These are phyloP conservation scores for Oryza glaberrima DNA, from an alignment of 176 grass and related monocot genomes.

Conservation along the genomic window DNA sequence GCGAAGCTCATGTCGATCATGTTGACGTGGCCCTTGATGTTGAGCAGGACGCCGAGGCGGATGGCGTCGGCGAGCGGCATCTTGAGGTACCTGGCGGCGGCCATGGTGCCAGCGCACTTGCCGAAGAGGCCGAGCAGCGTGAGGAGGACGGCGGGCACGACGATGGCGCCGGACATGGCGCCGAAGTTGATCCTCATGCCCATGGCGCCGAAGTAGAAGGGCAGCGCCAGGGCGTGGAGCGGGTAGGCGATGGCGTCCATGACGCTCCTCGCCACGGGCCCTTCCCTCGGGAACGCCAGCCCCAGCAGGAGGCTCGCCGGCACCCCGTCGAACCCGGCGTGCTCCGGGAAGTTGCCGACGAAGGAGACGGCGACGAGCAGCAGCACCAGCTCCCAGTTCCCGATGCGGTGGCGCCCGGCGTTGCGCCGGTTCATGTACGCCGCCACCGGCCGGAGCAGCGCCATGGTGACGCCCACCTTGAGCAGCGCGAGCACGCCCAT, in stretches of 20 bases:
- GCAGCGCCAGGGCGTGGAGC: conserved; percentile 44
- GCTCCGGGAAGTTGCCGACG: conserved; percentile 26
- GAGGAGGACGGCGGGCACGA: conserved; percentile 48
- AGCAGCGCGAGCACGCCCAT: conserved; percentile 33
- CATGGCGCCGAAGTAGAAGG: conserved; percentile 57
- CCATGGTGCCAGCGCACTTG: conserved; percentile 45
- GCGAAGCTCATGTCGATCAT: conserved; percentile 58
- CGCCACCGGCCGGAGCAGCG: conserved; percentile 36
- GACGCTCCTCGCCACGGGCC: conserved; percentile 51
- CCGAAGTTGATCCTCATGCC: conserved; percentile 54
- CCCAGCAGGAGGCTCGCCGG: conserved; percentile 46
- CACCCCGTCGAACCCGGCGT: conserved; percentile 43
- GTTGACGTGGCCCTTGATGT: conserved; percentile 57
- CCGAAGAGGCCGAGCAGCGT: conserved; percentile 47
- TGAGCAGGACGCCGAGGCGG: conserved; percentile 48
- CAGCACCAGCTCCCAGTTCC: conserved; percentile 49
- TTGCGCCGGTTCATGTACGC: conserved; percentile 51
- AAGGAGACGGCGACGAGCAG: conserved; percentile 37
- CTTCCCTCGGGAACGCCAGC: conserved; percentile 54
- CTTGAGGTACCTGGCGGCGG: conserved; percentile 35
- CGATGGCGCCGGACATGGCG: conserved; percentile 46
- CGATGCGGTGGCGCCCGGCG: conserved; percentile 41
- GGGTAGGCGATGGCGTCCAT: conserved; percentile 38
- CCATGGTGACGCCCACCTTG: conserved; percentile 16
- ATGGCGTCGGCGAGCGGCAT: conserved; percentile 41